Evolutionary conservation across 1,284 basidiomycete species (phyloP).

Genomic region (Apiotrichum laibachii): DNA sequence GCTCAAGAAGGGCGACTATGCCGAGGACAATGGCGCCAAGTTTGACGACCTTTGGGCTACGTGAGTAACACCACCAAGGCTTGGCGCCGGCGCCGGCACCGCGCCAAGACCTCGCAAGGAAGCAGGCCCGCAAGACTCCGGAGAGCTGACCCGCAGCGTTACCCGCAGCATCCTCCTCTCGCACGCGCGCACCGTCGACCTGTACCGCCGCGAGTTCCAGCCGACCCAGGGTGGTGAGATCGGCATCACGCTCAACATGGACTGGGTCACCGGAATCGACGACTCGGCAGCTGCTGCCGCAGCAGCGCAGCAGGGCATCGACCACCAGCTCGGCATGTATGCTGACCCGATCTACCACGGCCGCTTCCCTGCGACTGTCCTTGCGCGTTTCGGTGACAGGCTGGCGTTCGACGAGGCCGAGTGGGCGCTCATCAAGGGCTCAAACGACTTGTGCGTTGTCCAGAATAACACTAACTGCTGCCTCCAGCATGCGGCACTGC

Average conservation of each 20-base stretch:
- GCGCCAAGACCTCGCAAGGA: no score
- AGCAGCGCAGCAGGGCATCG: conserved; percentile 17
- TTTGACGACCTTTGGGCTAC: conserved; percentile 2
- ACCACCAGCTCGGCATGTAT: conserved; percentile 23
- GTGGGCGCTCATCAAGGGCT: conserved; percentile 22
- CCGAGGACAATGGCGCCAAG: conserved; percentile 1
- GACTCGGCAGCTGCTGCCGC: conserved; percentile 23
- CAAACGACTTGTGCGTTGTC: conserved; percentile 22
- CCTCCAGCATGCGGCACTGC: no score
- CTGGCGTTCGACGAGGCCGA: conserved; percentile 18
- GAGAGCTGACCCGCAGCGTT: background rate
- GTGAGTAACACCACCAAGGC: no score
- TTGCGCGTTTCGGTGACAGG: conserved; percentile 11
- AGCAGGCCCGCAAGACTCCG: no score
- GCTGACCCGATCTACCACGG: conserved; percentile 29
- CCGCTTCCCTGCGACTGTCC: conserved; percentile 6
- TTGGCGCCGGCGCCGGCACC: no score
- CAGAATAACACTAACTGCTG: no score
- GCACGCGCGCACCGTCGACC: conserved; percentile 30
- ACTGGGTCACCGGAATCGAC: conserved; percentile 30
- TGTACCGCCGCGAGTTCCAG: conserved; percentile 29
- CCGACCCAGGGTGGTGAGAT: conserved; percentile 27
- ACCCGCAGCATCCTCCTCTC: conserved; percentile 23
- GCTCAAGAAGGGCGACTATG: conserved; percentile 10
- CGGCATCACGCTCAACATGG: conserved; percentile 36